These are phyloP conservation scores for Botrytis pseudocinerea DNA, from an alignment of 2,329 filamentous ascomycete species.

Conservation along the genomic window DNA sequence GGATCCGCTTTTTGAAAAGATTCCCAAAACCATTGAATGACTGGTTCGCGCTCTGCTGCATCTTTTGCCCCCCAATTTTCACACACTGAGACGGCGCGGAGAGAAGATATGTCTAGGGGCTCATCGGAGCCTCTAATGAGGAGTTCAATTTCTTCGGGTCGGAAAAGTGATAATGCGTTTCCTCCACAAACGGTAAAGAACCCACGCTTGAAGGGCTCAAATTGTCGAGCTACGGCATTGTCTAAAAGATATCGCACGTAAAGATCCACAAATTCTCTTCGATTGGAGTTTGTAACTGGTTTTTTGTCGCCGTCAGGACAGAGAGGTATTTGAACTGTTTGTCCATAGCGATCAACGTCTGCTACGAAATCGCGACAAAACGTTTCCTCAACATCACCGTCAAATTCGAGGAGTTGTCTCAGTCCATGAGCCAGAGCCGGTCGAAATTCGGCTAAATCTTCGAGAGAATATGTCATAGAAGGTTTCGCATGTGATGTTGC, in stretches of 20 bases:
- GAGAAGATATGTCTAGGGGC: slow-evolving; percentile 71
- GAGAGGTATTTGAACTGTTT: slow-evolving; percentile 65
- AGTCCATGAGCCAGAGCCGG: slow-evolving; percentile 75
- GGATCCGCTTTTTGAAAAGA: slow-evolving; percentile 67
- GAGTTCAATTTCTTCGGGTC: slow-evolving; percentile 88
- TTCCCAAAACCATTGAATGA: slow-evolving; percentile 87
- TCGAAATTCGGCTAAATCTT: slow-evolving; percentile 80
- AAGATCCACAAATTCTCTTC: slow-evolving; percentile 81
- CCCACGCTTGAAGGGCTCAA: slow-evolving; percentile 89
- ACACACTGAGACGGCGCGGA: slow-evolving; percentile 76
- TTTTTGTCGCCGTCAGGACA: slow-evolving; percentile 71
- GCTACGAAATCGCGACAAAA: slow-evolving; percentile 83
- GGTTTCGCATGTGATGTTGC: slow-evolving; percentile 58
- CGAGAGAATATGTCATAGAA: slow-evolving; percentile 71
- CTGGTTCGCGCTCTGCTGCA: slow-evolving; percentile 61
- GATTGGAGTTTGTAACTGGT: slow-evolving; percentile 80
- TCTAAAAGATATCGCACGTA: slow-evolving; percentile 83
- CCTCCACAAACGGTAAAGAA: slow-evolving; percentile 92
- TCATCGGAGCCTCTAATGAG: slow-evolving; percentile 85
- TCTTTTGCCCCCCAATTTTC: slow-evolving; percentile 70
- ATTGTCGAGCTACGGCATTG: slow-evolving; percentile 74
- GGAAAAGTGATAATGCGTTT: slow-evolving; percentile 83
- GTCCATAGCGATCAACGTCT: slow-evolving; percentile 75
- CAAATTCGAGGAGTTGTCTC: slow-evolving; percentile 74
- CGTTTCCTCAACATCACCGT: slow-evolving; percentile 77